Evolutionary conservation across 2,329 filamentous ascomycete genomes (phyloP).

Genomic region (Ceratocystis smalleyi): DNA sequence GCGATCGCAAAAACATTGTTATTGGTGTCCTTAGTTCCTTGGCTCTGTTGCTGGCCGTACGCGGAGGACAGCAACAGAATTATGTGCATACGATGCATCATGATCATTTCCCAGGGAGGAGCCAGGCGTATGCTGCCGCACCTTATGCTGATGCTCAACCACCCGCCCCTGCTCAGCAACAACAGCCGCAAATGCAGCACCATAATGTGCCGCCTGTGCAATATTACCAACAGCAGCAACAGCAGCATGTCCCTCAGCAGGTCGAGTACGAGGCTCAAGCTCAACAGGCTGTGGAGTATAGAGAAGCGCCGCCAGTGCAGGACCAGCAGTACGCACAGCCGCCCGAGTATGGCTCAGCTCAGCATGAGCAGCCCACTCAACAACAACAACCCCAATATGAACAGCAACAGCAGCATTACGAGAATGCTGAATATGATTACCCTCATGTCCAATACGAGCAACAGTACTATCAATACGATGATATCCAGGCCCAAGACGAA

Average conservation of each 20-base stretch:
- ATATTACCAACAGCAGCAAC: not conserved
- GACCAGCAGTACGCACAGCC: not conserved
- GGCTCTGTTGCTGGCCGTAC: constrained; percentile 36
- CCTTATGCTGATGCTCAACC: not conserved
- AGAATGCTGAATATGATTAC: not conserved
- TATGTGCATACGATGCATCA: constrained; percentile 15
- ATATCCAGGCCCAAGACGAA: not conserved
- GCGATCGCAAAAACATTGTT: constrained; percentile 44
- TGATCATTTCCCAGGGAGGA: constrained; percentile 6
- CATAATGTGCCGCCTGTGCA: constrained; percentile 6
- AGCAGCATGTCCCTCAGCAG: not conserved
- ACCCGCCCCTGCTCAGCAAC: constrained; percentile 18
- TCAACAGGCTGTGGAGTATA: not conserved
- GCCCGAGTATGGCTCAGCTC: not conserved
- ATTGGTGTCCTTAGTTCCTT: constrained; percentile 39
- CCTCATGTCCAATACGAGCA: not conserved
- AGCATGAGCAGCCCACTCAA: not conserved
- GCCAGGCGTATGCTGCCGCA: constrained; percentile 9
- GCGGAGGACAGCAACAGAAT: constrained; percentile 21
- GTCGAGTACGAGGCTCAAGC: not conserved
- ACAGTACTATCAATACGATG: not conserved
- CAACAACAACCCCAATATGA: not conserved
- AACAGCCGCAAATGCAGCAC: constrained; percentile 23
- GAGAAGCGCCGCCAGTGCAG: not conserved
- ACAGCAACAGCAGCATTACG: not conserved